phyloP scores from a whole-genome alignment of 495 filamentous ascomycete species.

The Letharia columbiana region DNA sequence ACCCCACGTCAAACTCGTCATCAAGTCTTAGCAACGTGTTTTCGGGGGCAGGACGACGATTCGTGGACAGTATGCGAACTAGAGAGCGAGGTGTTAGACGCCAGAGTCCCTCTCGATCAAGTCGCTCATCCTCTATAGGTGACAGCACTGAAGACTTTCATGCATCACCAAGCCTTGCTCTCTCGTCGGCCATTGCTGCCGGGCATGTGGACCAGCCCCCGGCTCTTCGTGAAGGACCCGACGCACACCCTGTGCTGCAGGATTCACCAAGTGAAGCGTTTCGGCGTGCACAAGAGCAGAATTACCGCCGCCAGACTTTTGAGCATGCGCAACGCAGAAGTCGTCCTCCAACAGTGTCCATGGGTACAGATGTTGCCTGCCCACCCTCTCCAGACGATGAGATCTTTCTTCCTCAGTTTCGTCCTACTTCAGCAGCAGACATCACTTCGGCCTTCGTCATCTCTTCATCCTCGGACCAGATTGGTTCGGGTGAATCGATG shows the following conservation, averaged over 20 bases:
- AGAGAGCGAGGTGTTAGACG: conserved; percentile 28
- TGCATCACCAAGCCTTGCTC: conserved; percentile 53
- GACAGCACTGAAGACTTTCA: conserved; percentile 48
- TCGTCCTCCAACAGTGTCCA: conserved; percentile 27
- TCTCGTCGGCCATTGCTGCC: conserved; percentile 54
- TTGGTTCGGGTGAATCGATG: conserved; percentile 52
- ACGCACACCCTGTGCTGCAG: conserved; percentile 22
- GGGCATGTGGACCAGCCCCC: conserved; percentile 49
- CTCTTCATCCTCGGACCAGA: conserved; percentile 44
- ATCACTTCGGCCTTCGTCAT: conserved; percentile 50
- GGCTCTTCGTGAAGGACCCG: conserved; percentile 33
- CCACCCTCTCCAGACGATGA: conserved; percentile 48
- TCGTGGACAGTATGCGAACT: conserved; percentile 38
- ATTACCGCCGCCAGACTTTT: conserved; percentile 21
- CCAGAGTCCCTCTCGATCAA: conserved; percentile 21
- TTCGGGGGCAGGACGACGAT: conserved; percentile 45
- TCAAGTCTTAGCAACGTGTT: conserved; percentile 48
- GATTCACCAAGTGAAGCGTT: conserved; percentile 40
- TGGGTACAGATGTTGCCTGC: conserved; percentile 26
- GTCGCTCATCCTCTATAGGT: conserved; percentile 25
- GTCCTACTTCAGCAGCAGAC: conserved; percentile 41
- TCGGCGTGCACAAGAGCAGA: conserved; percentile 35
- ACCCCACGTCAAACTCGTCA: conserved; percentile 39
- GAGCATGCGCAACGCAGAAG: conserved; percentile 27
- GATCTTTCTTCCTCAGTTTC: conserved; percentile 31